These are phyloP conservation scores for Tephrocybe sp. DNA, from an alignment of 768 basidiomycete species.

Conservation along the genomic window DNA sequence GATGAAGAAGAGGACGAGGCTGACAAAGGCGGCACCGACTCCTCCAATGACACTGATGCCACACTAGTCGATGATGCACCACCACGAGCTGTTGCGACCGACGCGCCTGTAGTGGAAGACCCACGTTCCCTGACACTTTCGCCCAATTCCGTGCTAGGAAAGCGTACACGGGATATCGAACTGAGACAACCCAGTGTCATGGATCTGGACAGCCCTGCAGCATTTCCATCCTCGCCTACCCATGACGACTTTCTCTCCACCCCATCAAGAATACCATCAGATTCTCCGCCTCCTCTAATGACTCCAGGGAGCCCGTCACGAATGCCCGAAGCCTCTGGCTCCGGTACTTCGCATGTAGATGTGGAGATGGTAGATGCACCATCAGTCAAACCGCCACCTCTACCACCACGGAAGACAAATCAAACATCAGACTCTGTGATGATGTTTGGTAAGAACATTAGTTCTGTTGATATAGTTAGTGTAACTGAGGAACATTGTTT, in stretches of 20 bases:
- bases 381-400: slow-evolving; percentile 46
- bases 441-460: slow-evolving; percentile 74
- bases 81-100: slow-evolving; percentile 30
- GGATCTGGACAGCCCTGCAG: slow-evolving; percentile 54
- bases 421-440: slow-evolving; percentile 70
- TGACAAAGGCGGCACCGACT: slow-evolving; percentile 70
- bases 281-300: slow-evolving; percentile 25
- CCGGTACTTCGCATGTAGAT: slow-evolving; percentile 30
- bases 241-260: slow-evolving; percentile 33
- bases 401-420: slow-evolving; percentile 52
- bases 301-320: slow-evolving; percentile 21
- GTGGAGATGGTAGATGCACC: slow-evolving; percentile 31
- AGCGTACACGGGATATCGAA: slow-evolving; percentile 54
- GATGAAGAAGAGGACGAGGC: slow-evolving; percentile 86
- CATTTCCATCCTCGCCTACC: slow-evolving; percentile 30
- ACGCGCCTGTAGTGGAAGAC: slow-evolving; percentile 18
- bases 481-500: slow-evolving; percentile 6
- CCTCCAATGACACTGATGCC: slow-evolving; percentile 85
- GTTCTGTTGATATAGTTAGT: neutral
- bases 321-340: slow-evolving; percentile 32
- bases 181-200: slow-evolving; percentile 38
- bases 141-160: slow-evolving; percentile 62
- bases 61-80: slow-evolving; percentile 80
- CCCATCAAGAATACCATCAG: slow-evolving; percentile 24
- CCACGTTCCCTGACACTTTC: slow-evolving; percentile 33